Evolutionary conservation across 1,284 basidiomycete species (phyloP).

Genomic region (Paramarasmius palmivorus): DNA sequence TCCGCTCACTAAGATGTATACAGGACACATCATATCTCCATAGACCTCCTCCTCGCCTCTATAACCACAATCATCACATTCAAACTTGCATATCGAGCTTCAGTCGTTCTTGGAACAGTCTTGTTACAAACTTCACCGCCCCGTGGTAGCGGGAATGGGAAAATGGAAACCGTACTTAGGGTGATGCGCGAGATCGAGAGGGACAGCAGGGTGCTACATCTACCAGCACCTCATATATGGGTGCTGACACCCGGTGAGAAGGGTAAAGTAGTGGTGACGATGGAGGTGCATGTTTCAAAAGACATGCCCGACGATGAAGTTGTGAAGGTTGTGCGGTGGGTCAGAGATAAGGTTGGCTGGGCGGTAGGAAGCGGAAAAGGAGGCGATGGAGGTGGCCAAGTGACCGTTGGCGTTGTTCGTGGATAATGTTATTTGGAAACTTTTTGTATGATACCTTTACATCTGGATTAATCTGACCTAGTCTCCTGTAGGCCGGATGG

Average conservation of each 20-base stretch:
- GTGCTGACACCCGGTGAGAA: slow-evolving; percentile 62
- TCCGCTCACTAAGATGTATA: slow-evolving; percentile 9
- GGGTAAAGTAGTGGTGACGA: slow-evolving; percentile 72
- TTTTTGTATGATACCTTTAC: not conserved
- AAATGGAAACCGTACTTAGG: slow-evolving; percentile 78
- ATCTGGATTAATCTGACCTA: too few species aligned
- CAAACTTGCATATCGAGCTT: slow-evolving; percentile 79
- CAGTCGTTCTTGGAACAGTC: slow-evolving; percentile 76
- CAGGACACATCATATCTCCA: slow-evolving; percentile 60
- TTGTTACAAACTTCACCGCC: slow-evolving; percentile 85
- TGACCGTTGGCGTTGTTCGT: slow-evolving; percentile 50
- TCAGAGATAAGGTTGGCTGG: slow-evolving; percentile 60
- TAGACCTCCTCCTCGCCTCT: slow-evolving; percentile 77
- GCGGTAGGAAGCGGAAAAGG: slow-evolving; percentile 36
- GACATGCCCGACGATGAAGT: slow-evolving; percentile 76
- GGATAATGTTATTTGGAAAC: slow-evolving; percentile 22
- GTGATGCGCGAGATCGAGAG: slow-evolving; percentile 84
- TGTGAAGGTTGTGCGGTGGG: slow-evolving; percentile 70
- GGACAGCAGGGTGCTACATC: slow-evolving; percentile 75
- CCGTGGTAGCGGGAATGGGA: slow-evolving; percentile 54
- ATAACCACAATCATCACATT: slow-evolving; percentile 77
- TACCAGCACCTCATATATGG: slow-evolving; percentile 85
- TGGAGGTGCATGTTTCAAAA: slow-evolving; percentile 74
- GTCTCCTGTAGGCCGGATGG: too few species aligned
- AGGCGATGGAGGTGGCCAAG: slow-evolving; percentile 35